A percentile compares a stretch with the other conserved stretches of the same genome.
Evolutionary conservation across 2,329 filamentous ascomycete genomes (phyloP).

Genomic region (Botrytis byssoidea): DNA sequence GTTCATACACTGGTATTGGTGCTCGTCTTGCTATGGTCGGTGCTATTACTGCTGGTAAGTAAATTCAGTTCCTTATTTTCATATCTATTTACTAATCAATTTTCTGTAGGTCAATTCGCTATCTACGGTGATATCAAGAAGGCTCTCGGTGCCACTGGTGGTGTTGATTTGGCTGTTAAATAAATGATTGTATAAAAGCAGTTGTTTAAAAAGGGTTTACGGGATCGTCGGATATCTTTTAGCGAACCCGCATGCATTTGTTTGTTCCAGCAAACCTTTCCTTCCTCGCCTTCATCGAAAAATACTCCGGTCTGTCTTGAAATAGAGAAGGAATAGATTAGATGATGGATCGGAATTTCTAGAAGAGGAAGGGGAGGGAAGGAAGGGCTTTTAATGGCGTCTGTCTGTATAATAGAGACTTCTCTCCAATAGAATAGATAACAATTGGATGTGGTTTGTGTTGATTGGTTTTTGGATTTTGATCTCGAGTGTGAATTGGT

Average conservation of each 20-base stretch:
- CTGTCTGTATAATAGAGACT: slow-evolving; percentile 17
- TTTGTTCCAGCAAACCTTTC: slow-evolving; percentile 6
- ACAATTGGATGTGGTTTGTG: slow-evolving; percentile 14
- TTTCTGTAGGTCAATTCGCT: slow-evolving; percentile 73
- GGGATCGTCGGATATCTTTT: slow-evolving; percentile 12
- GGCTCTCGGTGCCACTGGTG: slow-evolving; percentile 67
- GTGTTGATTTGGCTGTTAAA: slow-evolving; percentile 63
- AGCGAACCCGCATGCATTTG: slow-evolving; percentile 15
- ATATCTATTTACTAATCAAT: background rate
- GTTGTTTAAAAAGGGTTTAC: slow-evolving; percentile 22
- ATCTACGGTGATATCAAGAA: slow-evolving; percentile 81
- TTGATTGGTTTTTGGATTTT: background rate
- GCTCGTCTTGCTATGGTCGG: slow-evolving; percentile 49
- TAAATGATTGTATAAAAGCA: slow-evolving; percentile 29
- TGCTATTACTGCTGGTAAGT: slow-evolving; percentile 21
- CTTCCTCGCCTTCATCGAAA: background rate
- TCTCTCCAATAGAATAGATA: slow-evolving; percentile 18
- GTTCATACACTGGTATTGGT: slow-evolving; percentile 78
- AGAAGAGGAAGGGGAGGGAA: background rate
- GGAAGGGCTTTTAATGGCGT: slow-evolving; percentile 3
- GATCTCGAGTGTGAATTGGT: background rate
- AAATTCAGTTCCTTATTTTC: background rate
- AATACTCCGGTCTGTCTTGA: slow-evolving; percentile 1
- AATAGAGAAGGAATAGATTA: slow-evolving; percentile 16
- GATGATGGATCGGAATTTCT: slow-evolving; percentile 2